phyloP scores from a whole-genome alignment of 2,329 filamentous ascomycete genomes.

The Incumbomyces delicatus region DNA sequence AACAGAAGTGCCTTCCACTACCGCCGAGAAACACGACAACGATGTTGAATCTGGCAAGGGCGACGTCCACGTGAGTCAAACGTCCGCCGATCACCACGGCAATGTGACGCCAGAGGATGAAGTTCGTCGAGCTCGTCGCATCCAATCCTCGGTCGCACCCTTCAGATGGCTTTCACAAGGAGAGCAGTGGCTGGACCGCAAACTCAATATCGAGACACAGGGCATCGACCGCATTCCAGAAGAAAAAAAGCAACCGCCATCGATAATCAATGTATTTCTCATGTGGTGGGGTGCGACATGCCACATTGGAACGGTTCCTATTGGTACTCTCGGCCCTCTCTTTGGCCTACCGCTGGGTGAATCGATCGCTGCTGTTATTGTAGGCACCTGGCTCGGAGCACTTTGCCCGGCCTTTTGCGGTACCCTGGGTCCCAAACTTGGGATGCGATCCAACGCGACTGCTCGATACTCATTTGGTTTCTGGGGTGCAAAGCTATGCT shows the following conservation, averaged over 20 bases:
- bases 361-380: constrained; percentile 31
- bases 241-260: constrained; percentile 34
- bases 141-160: constrained; percentile 15
- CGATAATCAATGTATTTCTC: constrained; percentile 34
- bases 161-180: constrained; percentile 14
- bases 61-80: not conserved
- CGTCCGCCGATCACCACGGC: constrained; percentile 4
- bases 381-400: constrained; percentile 33
- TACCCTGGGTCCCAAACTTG: constrained; percentile 34
- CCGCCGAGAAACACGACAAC: no score
- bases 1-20: no score
- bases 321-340: constrained; percentile 38
- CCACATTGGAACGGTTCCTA: constrained; percentile 30
- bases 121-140: constrained; percentile 12
- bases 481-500: constrained; percentile 25
- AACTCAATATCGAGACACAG: constrained; percentile 39
- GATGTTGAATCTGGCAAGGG: constrained; percentile 5
- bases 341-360: constrained; percentile 39
- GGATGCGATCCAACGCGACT: constrained; percentile 23
- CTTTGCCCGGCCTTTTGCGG: constrained; percentile 33
- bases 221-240: constrained; percentile 39
- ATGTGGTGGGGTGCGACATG: constrained; percentile 37
- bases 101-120: constrained; percentile 15
- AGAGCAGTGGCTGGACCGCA: constrained; percentile 35
- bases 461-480: constrained; percentile 25